phyloP scores from a whole-genome alignment of 352 stramenopile genomes.

The Phytophthora europaea region DNA sequence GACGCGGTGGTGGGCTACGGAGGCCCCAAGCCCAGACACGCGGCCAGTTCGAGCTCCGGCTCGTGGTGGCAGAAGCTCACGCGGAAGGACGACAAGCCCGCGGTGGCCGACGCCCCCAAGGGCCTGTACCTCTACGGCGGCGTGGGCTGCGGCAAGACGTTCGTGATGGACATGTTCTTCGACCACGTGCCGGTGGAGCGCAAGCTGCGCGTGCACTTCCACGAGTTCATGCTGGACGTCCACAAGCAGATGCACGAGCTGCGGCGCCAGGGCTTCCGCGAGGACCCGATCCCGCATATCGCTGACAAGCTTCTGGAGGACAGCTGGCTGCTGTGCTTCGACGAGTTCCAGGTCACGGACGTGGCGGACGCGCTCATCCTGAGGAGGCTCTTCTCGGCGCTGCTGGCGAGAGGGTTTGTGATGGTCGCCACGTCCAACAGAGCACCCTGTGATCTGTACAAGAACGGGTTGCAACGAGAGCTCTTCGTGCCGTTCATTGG shows the following conservation, averaged over 20 bases:
- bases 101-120: constrained; percentile 65
- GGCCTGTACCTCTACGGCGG: constrained; percentile 97
- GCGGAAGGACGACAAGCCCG: constrained; percentile 27
- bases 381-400: constrained; percentile 91
- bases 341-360: constrained; percentile 99
- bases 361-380: constrained; percentile 98
- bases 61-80: constrained; percentile 76
- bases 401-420: constrained; percentile 94
- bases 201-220: constrained; percentile 97
- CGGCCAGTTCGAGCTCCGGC: constrained; percentile 1
- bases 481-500: constrained; percentile 98
- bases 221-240: constrained; percentile 98
- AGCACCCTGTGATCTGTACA: constrained; percentile 95
- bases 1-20: constrained; percentile 62
- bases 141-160: constrained; percentile 97
- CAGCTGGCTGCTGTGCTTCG: constrained; percentile 96
- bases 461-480: constrained; percentile 96
- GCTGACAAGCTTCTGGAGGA: constrained; percentile 87
- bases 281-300: constrained; percentile 89
- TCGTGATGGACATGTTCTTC: constrained; percentile 98
- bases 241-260: constrained; percentile 96
- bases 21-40: constrained; percentile 38
- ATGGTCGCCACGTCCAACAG: constrained; percentile 98
- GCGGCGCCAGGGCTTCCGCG: constrained; percentile 86
- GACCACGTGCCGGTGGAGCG: constrained; percentile 71